Evolutionary conservation across 83 land plant genomes (phyloP), one percentile per base, ranked within the genome.

Genomic region (Diphasiastrum complanatum): DNA sequence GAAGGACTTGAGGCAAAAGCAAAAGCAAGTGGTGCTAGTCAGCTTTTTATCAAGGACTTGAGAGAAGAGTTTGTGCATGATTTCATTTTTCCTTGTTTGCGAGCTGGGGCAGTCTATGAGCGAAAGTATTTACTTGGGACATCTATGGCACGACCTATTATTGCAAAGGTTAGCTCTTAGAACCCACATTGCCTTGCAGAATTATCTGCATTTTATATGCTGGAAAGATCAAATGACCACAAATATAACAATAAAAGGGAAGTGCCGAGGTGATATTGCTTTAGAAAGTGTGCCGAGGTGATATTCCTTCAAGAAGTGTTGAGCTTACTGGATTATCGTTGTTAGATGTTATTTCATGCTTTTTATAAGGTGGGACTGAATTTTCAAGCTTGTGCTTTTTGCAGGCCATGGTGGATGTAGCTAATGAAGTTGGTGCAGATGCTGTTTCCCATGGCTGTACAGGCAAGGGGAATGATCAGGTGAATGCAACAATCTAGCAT

Each of bases 381-480:
- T 1, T 33, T 11, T 28, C 31, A 45, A 32, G 45, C 45, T 32
- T 33, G 45, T 69, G 52, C 27, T 30, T 14, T 36, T 32, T 52
- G 48, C 62, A 93, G 99, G 99, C 99, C 20, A 93, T 93, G 99
- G 99, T 93, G 26, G 99, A 93, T 73, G 81, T 83, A 62, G 99
- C 99, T 37, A 82, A 67, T 66, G 89, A 84, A 72, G 87, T 83
- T 73, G 99, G 97, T n/a, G 99, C 99, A 32, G 99, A 93, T 84
- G 96, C 99, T 63, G 92, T 93, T 50, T 61, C 99, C 24, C 96
- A 93, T 75, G 99, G 99, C 40, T 93, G 99, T 73, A 93, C 99
- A 1, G 99, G 99, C 47, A 93, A 93, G 74, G 99, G 99, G 61
- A 93, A 93, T 77, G 99, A 93, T 60, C 99, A 93, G 97, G 99